These are phyloP conservation scores for Chalciporus sp. DNA, from an alignment of 1,284 basidiomycete genomes.

Conservation along the genomic window DNA sequence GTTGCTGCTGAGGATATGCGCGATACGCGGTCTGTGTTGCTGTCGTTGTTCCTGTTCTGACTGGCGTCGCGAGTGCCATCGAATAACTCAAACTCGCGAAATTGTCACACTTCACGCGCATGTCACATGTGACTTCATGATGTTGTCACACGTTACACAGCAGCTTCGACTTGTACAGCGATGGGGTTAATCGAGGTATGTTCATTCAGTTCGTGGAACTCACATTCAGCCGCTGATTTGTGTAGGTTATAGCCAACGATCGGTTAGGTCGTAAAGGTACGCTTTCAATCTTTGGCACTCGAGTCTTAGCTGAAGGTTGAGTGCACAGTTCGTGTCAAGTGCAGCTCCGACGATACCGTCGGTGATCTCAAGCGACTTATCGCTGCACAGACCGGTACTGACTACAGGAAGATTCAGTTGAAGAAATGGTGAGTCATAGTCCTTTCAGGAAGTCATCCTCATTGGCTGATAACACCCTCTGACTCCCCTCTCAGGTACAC, in stretches of 20 bases:
- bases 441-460: background rate
- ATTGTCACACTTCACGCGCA: constrained; percentile 15
- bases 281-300: background rate
- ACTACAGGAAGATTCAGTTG: constrained; percentile 82
- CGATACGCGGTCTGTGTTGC: constrained; percentile 24
- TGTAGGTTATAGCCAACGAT: constrained; percentile 93
- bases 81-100: background rate
- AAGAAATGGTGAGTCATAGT: constrained; percentile 86
- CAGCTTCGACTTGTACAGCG: constrained; percentile 5
- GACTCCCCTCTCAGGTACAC: constrained; percentile 67
- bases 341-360: constrained; percentile 93
- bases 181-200: constrained; percentile 66
- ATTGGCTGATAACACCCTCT: background rate
- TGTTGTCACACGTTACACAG: constrained; percentile 20
- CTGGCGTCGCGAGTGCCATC: constrained; percentile 36
- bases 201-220: background rate
- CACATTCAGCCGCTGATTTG: background rate
- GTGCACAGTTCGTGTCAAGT: constrained; percentile 85
- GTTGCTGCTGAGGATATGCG: constrained; percentile 25
- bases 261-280: constrained; percentile 94
- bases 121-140: constrained; percentile 19
- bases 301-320: constrained; percentile 4
- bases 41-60: constrained; percentile 22
- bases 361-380: constrained; percentile 97
- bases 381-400: constrained; percentile 94